phyloP scores from a whole-genome alignment of 2,329 filamentous ascomycete species.

The Aciculosporium take region DNA sequence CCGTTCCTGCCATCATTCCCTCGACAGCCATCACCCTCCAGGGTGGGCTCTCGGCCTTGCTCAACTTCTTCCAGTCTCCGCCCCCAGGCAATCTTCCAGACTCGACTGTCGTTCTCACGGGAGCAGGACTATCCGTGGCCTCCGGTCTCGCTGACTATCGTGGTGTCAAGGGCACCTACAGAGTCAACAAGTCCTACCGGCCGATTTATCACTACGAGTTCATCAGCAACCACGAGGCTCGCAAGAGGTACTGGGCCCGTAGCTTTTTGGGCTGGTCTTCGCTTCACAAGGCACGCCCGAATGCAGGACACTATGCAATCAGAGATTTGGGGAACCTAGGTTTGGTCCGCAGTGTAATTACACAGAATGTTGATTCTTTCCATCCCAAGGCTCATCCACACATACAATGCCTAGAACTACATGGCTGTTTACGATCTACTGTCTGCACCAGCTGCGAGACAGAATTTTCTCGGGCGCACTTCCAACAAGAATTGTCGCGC shows the following conservation, averaged over 20 bases:
- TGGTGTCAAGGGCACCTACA: constrained; percentile 80
- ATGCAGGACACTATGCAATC: constrained; percentile 65
- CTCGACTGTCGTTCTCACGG: constrained; percentile 45
- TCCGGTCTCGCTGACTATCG: constrained; percentile 90
- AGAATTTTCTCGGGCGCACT: constrained; percentile 55
- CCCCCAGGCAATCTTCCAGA: constrained; percentile 33
- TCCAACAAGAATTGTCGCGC: constrained; percentile 60
- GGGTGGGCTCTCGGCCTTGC: constrained; percentile 64
- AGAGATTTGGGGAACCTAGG: constrained; percentile 57
- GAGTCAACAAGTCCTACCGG: constrained; percentile 75
- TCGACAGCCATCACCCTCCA: constrained; percentile 51
- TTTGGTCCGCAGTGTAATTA: constrained; percentile 63
- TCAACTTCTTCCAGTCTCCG: constrained; percentile 56
- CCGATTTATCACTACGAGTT: constrained; percentile 95
- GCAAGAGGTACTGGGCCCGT: constrained; percentile 90
- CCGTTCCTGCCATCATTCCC: constrained; percentile 62
- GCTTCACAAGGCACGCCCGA: constrained; percentile 64
- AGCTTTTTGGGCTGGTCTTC: constrained; percentile 89
- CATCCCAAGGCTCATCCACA: constrained; percentile 64
- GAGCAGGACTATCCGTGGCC: constrained; percentile 84
- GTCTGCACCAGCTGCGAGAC: constrained; percentile 67
- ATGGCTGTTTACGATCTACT: constrained; percentile 74
- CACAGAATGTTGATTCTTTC: constrained; percentile 96
- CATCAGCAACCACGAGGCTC: constrained; percentile 60
- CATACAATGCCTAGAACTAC: constrained; percentile 67